Base-by-base conservation (phyloP, 2,329 filamentous ascomycete species). In the Aspergillus transmontanensis region DNA sequence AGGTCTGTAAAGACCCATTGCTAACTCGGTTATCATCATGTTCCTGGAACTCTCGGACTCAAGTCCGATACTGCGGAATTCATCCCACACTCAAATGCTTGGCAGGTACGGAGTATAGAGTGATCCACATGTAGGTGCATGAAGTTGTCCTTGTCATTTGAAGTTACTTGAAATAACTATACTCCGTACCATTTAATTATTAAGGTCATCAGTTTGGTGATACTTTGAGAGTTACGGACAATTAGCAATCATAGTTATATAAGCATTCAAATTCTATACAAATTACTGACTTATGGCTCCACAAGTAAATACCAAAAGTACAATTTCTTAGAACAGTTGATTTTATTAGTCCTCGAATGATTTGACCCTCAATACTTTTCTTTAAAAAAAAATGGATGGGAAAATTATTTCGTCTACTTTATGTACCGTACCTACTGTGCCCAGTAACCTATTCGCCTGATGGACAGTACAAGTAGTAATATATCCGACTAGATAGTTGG, bases 401-500 rank as follows among this genome's bases (percentile, higher is more conserved):
- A 6, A 28, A 28, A 28, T 28, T 28, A 6, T 28, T 28, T 28
- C 26, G 6, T 6, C 16, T 14, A 5, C 34, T 39, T 16, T 39
- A 39, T 12, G 14, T 39, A 39, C 4, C 2, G 14, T 39, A 39
- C 4, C 2, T 12, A 14, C 34, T 14, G 34, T 5, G 34, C 11
- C 14, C 5, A 39, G 14, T 39, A 6, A 12, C 14, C 34, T 39
- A 16, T 6, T 3, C 34, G 6, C 34, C 19, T 19, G 39, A 7
- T n/a, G 6, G 16, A 41, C 19, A 4, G 6, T 1, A 5, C 12
- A 34, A 34, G 32, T 36, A 36, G 34, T 36, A 41, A 10, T n/a
- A 41, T n/a, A n/a, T 41, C 39, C 16, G 39, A 41, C 19, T 41
- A 41, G 11, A 43, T 56, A 45, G 68, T 70, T 69, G 66, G 62